These are phyloP conservation scores for Mycena venus DNA, from an alignment of 768 basidiomycete genomes.

Conservation along the genomic window DNA sequence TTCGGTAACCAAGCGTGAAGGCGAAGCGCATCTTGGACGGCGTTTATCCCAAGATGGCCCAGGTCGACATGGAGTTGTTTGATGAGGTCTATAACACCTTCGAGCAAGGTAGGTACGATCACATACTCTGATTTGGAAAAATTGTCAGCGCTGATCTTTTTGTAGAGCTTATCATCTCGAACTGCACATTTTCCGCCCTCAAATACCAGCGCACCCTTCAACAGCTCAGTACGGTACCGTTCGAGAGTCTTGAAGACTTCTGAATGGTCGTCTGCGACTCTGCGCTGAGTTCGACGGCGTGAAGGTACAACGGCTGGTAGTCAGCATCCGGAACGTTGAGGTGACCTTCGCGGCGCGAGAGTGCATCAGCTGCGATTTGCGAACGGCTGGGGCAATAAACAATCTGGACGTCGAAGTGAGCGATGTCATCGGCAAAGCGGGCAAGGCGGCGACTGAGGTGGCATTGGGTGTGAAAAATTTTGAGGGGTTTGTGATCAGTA, in stretches of 20 bases:
- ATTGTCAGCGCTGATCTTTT: constrained; percentile 18
- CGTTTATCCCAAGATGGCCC: constrained; percentile 34
- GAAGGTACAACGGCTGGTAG: constrained; percentile 28
- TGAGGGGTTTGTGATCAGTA: constrained; percentile 39
- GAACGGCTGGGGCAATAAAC: constrained; percentile 30
- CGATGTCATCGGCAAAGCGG: constrained; percentile 35
- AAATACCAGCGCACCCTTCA: neutral
- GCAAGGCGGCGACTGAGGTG: constrained; percentile 38
- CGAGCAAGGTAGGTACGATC: constrained; percentile 24
- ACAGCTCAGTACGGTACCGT: neutral
- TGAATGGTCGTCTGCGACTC: neutral
- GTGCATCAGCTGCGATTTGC: constrained; percentile 35
- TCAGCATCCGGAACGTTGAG: constrained; percentile 30
- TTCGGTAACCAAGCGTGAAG: constrained; percentile 20
- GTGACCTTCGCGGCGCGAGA: constrained; percentile 33
- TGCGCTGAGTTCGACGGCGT: constrained; percentile 20
- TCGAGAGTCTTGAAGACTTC: constrained; percentile 14
- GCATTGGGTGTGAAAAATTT: constrained; percentile 34
- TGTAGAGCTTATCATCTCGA: neutral
- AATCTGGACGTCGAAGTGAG: constrained; percentile 32
- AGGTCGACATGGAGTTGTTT: constrained; percentile 26
- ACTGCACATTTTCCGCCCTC: constrained; percentile 4
- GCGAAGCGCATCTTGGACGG: constrained; percentile 27
- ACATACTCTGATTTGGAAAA: constrained; percentile 2
- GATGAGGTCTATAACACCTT: constrained; percentile 9